Conservation (phyloP, 2,329 filamentous ascomycete species). For the Ceratocystis diversiconidia region DNA sequence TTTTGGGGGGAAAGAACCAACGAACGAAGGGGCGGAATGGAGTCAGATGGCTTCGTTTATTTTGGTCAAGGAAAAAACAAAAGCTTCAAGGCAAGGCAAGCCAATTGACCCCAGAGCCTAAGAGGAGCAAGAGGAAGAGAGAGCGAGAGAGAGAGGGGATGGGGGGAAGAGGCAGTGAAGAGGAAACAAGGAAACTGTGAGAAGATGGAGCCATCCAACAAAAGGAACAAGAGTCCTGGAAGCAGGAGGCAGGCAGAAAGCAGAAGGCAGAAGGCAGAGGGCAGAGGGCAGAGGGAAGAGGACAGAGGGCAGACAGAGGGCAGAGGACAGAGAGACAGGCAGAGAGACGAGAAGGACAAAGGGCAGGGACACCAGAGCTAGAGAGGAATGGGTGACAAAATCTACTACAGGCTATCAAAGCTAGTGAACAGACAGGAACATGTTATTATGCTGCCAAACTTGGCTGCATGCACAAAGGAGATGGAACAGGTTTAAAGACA, state of each 20-base stretch:
- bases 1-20: conserved; percentile 8
- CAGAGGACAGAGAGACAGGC: background rate
- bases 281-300: background rate
- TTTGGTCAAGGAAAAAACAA: conserved; percentile 4
- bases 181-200: background rate
- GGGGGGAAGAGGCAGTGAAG: background rate
- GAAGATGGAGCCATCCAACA: too few species aligned
- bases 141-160: background rate
- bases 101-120: background rate
- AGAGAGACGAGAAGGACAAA: background rate
- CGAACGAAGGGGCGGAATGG: conserved; percentile 21
- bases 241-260: too few species aligned
- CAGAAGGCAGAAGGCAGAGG: background rate
- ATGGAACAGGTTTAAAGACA: conserved; percentile 9
- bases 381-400: conserved; percentile 4
- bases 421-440: background rate
- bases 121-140: background rate
- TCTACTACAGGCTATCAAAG: conserved; percentile 2
- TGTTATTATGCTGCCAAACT: conserved; percentile 1
- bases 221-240: too few species aligned
- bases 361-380: background rate
- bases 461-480: background rate
- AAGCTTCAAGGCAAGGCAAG: background rate
- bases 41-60: conserved; percentile 12
- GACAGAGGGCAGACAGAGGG: background rate